These are phyloP conservation scores for Aspergillus texensis DNA, from an alignment of 2,329 filamentous ascomycete species.

Conservation along the genomic window DNA sequence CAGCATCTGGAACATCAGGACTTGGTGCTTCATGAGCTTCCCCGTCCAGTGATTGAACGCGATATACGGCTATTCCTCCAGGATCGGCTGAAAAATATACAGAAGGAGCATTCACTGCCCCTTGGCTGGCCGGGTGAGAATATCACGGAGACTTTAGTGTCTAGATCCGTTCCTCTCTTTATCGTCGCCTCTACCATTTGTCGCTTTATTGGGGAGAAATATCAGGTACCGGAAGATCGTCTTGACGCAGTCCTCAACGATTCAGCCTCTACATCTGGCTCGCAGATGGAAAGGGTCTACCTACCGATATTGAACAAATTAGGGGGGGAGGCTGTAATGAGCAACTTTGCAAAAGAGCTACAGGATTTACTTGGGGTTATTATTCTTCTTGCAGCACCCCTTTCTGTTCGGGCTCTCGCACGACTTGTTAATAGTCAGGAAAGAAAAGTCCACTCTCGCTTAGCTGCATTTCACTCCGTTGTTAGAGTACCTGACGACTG, in stretches of 20 bases:
- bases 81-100: conserved; percentile 21
- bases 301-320: conserved; percentile 12
- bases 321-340: no score
- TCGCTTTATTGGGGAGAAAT: conserved; percentile 15
- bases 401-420: no score
- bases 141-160: conserved; percentile 7
- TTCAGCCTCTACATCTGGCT: no score
- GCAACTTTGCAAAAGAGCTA: no score
- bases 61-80: conserved; percentile 29
- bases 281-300: conserved; percentile 19
- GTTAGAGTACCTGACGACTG: conserved; percentile 14
- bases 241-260: conserved; percentile 1
- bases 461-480: conserved; percentile 18
- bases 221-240: conserved; percentile 11
- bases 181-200: conserved; percentile 23
- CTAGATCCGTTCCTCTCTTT: conserved; percentile 19
- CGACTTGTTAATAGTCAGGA: no score
- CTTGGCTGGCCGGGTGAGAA: conserved; percentile 17
- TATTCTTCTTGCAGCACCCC: no score
- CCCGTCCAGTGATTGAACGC: conserved; percentile 19
- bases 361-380: no score
- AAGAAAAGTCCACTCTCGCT: no score
- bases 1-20: conserved; percentile 22
- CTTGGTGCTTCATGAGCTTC: conserved; percentile 13
- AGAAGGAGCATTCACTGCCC: conserved; percentile 12